Percentiles rank a stretch among this genome's conserved stretches.
Evolutionary conservation across 2,329 filamentous ascomycete genomes (phyloP).

Genomic region (Anisogramma anomala): DNA sequence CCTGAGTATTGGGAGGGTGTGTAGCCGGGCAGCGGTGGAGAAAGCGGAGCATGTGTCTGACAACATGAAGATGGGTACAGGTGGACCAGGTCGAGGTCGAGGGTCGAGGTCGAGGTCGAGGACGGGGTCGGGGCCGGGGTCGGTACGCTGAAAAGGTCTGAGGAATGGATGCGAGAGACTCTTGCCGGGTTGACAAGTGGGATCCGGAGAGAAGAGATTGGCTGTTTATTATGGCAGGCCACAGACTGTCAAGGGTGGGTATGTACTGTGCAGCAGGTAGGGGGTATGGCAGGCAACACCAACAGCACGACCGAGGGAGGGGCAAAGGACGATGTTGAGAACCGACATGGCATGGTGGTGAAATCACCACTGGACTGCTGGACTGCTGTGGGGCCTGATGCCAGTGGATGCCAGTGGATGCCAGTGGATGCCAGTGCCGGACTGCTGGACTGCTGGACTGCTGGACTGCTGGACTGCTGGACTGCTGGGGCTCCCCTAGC

Average conservation of each 20-base stretch:
- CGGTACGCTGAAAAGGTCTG: background rate
- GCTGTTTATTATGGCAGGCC: constrained; percentile 10
- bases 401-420: no score
- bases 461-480: background rate
- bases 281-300: background rate
- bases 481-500: background rate
- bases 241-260: background rate
- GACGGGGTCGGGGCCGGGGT: background rate
- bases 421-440: no score
- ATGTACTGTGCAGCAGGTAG: background rate
- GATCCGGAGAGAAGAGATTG: constrained; percentile 6
- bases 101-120: no score
- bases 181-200: constrained; percentile 5
- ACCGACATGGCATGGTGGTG: background rate
- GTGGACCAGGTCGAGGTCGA: no score
- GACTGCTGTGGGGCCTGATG: no score
- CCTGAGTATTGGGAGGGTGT: constrained; percentile 7
- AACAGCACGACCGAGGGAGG: constrained; percentile 1
- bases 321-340: background rate
- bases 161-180: background rate
- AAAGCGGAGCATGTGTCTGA: constrained; percentile 5
- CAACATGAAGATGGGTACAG: constrained; percentile 4
- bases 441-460: no score
- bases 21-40: constrained; percentile 3
- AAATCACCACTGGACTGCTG: no score